These are phyloP conservation scores for Hemisphaericaspora lyxosophila DNA, from an alignment of 1,139 yeast species.

Conservation along the genomic window DNA sequence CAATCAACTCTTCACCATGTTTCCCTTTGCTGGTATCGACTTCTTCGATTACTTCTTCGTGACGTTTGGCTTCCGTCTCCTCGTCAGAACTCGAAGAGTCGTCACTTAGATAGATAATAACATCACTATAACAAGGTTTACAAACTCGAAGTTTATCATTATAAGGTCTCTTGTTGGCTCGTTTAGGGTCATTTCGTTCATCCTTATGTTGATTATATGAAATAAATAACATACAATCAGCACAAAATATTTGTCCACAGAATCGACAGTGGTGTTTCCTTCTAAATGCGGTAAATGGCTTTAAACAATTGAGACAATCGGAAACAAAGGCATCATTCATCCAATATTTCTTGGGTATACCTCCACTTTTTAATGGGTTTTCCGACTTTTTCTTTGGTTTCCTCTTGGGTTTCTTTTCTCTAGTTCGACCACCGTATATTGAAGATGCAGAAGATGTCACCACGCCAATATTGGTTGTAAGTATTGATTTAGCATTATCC, in stretches of 20 bases:
- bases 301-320: slow-evolving; percentile 77
- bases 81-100: slow-evolving; percentile 43
- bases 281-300: slow-evolving; percentile 73
- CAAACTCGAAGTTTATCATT: slow-evolving; percentile 79
- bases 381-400: slow-evolving; percentile 40
- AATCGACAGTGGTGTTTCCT: slow-evolving; percentile 93
- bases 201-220: slow-evolving; percentile 69
- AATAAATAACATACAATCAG: slow-evolving; percentile 77
- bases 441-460: slow-evolving; percentile 35
- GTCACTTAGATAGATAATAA: slow-evolving; percentile 64
- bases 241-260: slow-evolving; percentile 94
- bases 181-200: slow-evolving; percentile 27
- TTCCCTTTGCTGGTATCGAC: slow-evolving; percentile 13
- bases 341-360: slow-evolving; percentile 75
- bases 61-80: slow-evolving; percentile 19
- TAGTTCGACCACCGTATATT: slow-evolving; percentile 17
- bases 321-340: slow-evolving; percentile 87
- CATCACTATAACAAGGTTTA: slow-evolving; percentile 72
- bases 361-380: slow-evolving; percentile 48
- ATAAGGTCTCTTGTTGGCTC: slow-evolving; percentile 30
- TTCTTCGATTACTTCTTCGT: slow-evolving; percentile 17
- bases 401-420: slow-evolving; percentile 24
- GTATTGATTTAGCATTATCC: slow-evolving; percentile 41
- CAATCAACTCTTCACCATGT: slow-evolving; percentile 20
- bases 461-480: slow-evolving; percentile 32